Conservation (phyloP, 78 protist genomes). For the Dictyostelium citrinum region DNA sequence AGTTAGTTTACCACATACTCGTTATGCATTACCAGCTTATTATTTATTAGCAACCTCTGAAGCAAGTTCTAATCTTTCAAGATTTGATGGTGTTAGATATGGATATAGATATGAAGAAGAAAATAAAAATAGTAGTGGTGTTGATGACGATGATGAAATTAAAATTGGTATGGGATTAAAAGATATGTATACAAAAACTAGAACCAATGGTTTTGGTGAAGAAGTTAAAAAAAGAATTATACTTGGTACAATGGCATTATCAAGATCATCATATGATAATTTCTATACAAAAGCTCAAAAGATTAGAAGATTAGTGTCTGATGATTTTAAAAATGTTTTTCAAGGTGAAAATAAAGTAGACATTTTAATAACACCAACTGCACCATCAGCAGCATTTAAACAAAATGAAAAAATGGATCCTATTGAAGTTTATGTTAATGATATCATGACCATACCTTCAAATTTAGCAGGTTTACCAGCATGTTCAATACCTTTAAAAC, state of each 20-base stretch:
- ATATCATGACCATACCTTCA: conserved; percentile 76
- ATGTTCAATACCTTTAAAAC: conserved; percentile 68
- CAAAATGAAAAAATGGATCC: conserved; percentile 13
- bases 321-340: conserved; percentile 63
- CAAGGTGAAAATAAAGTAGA: conserved; percentile 15
- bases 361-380: conserved; percentile 63
- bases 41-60: conserved; percentile 90
- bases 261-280: conserved; percentile 65
- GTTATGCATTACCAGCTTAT: conserved; percentile 82
- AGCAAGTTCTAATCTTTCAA: conserved; percentile 86
- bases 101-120: conserved; percentile 4
- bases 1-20: conserved; percentile 70
- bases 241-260: conserved; percentile 80
- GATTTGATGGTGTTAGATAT: conserved; percentile 85
- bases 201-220: conserved; percentile 70
- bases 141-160: not conserved
- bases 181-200: conserved; percentile 46
- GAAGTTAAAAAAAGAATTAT: conserved; percentile 80
- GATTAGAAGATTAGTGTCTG: conserved; percentile 66
- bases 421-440: conserved; percentile 62
- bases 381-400: conserved; percentile 63
- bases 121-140: not conserved
- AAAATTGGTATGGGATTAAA: not conserved
- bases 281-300: conserved; percentile 71
- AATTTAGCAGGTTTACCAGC: conserved; percentile 79